A percentile compares a stretch with the other conserved stretches of the same genome.
These are phyloP conservation scores for Incumbomyces lentus DNA, from an alignment of 2,329 filamentous ascomycete genomes.

Conservation along the genomic window DNA sequence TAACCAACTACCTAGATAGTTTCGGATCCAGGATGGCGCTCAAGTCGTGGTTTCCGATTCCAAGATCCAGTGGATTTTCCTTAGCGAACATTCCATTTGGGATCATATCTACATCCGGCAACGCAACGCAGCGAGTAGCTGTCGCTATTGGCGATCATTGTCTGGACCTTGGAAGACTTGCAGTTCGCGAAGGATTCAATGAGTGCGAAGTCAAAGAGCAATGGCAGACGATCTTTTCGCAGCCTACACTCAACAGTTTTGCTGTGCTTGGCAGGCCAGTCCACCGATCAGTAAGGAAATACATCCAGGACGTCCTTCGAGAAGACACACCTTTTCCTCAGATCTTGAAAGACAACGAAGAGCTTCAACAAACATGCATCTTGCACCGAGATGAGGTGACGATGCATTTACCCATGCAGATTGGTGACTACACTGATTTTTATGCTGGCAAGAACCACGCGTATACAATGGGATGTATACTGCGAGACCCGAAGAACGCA, in stretches of 20 bases:
- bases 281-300: conserved; percentile 58
- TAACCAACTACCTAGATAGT: too few relatives aligned
- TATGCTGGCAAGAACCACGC: conserved; percentile 74
- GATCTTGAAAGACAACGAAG: conserved; percentile 52
- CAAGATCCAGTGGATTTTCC: conserved; percentile 56
- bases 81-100: conserved; percentile 75
- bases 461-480: conserved; percentile 55
- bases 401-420: conserved; percentile 63
- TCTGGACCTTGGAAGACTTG: conserved; percentile 57
- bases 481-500: conserved; percentile 61
- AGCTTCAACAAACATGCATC: conserved; percentile 48
- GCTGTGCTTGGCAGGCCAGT: conserved; percentile 59
- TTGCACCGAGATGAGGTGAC: conserved; percentile 49
- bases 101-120: conserved; percentile 57
- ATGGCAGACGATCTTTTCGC: conserved; percentile 44
- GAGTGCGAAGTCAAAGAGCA: conserved; percentile 46
- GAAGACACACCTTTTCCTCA: conserved; percentile 49
- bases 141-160: conserved; percentile 64
- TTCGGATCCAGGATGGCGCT: conserved; percentile 21
- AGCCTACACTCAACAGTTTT: conserved; percentile 61
- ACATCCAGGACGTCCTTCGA: conserved; percentile 57
- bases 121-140: conserved; percentile 51
- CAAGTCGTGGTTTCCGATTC: conserved; percentile 51
- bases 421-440: conserved; percentile 79
- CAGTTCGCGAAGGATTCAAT: conserved; percentile 49